Conservation (phyloP, 352 stramenopile genomes). For the Phytophthora nicotianae region DNA sequence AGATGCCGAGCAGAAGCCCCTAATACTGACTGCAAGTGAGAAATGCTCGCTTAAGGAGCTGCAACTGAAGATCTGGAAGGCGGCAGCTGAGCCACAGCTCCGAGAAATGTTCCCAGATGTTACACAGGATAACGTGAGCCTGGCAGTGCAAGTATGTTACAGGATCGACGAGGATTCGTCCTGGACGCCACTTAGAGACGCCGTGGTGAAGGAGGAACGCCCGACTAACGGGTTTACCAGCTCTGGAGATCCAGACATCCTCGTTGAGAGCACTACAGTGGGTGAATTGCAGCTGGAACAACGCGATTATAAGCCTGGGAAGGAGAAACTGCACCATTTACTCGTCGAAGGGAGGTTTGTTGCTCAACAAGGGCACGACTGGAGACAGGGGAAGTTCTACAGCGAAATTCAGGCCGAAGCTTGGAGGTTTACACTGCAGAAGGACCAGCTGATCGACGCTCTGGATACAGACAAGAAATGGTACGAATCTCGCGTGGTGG, state of each 20-base stretch:
- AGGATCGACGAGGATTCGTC: conserved; percentile 38
- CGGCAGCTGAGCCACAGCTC: conserved; percentile 28
- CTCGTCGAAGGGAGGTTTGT: conserved; percentile 61
- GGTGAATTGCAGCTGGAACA: conserved; percentile 59
- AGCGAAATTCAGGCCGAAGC: conserved; percentile 62
- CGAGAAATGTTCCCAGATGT: conserved; percentile 49
- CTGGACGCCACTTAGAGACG: conserved; percentile 50
- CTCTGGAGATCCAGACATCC: conserved; percentile 5
- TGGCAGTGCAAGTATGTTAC: conserved; percentile 59
- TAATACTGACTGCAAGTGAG: conserved; percentile 51
- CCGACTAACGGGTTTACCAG: conserved; percentile 24
- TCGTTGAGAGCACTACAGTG: conserved; percentile 37
- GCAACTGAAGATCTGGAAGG: conserved; percentile 47
- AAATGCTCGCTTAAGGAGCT: conserved; percentile 48
- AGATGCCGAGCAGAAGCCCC: conserved; percentile 42
- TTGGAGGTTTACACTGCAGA: conserved; percentile 65
- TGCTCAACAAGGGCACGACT: conserved; percentile 32
- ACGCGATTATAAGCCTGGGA: conserved; percentile 59
- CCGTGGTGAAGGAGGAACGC: conserved; percentile 21
- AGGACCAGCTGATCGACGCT: conserved; percentile 70
- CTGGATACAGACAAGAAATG: conserved; percentile 82
- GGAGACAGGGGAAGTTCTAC: conserved; percentile 61
- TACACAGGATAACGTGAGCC: conserved; percentile 29
- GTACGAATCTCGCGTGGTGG: conserved; percentile 75
- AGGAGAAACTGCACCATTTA: conserved; percentile 66